A percentile compares a stretch with the other conserved stretches of the same genome.
phyloP scores from a whole-genome alignment of 2,329 filamentous ascomycete genomes.

The Cordyceps tenuipes region DNA sequence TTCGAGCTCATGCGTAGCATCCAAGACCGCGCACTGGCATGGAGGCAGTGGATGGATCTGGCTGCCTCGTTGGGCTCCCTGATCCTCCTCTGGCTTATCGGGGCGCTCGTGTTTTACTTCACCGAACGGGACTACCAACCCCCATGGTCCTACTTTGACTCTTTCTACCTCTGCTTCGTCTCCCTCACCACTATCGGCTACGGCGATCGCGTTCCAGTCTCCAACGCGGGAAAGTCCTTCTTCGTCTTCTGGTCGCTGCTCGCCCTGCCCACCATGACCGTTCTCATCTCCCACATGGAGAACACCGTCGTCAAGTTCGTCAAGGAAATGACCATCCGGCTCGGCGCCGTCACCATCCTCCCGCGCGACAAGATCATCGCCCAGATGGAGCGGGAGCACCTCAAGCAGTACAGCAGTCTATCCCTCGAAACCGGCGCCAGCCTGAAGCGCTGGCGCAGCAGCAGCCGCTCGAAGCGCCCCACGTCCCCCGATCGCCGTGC shows the following conservation, averaged over 20 bases:
- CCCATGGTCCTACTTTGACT: conserved; percentile 66
- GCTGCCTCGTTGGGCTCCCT: conserved; percentile 60
- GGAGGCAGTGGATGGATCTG: conserved; percentile 68
- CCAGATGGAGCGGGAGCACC: conserved; percentile 24
- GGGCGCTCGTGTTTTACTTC: conserved; percentile 62
- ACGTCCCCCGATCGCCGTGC: not conserved
- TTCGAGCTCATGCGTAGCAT: conserved; percentile 78
- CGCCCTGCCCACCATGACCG: conserved; percentile 79
- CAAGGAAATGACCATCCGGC: conserved; percentile 44
- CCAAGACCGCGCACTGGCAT: conserved; percentile 54
- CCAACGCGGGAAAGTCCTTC: conserved; percentile 71
- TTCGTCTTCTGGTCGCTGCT: conserved; percentile 91
- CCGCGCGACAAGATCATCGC: conserved; percentile 44
- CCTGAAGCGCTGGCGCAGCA: not conserved
- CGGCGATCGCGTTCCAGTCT: conserved; percentile 69
- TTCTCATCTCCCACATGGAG: conserved; percentile 74
- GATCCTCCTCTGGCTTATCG: conserved; percentile 69
- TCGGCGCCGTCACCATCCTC: conserved; percentile 53
- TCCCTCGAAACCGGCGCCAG: not conserved
- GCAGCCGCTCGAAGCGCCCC: not conserved
- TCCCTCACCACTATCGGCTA: conserved; percentile 81
- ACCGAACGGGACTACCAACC: conserved; percentile 44
- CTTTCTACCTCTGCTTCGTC: conserved; percentile 80
- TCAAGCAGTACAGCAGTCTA: conserved; percentile 33
- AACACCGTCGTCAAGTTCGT: conserved; percentile 68